These are phyloP conservation scores for Ophiostoma montium DNA, from an alignment of 2,329 filamentous ascomycete species.

Conservation along the genomic window DNA sequence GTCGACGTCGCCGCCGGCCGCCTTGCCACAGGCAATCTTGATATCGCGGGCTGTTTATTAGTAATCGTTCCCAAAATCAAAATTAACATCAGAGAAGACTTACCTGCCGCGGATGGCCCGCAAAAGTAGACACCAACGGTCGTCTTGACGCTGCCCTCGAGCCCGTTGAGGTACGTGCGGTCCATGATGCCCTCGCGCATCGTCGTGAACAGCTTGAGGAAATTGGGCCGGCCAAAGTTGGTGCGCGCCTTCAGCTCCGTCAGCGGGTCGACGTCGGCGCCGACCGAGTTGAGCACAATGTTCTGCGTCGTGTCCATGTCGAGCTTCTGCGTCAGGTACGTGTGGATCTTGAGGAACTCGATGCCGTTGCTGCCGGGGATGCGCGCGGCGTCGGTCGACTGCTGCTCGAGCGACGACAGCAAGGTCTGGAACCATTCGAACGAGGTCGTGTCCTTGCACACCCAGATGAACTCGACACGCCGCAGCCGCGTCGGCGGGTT, in stretches of 20 bases:
- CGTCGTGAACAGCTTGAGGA: constrained; percentile 59
- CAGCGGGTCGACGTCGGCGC: constrained; percentile 72
- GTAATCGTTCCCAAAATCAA: constrained; percentile 7
- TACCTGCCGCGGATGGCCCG: constrained; percentile 61
- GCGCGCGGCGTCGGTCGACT: constrained; percentile 57
- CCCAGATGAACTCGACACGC: constrained; percentile 97
- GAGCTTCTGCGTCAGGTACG: constrained; percentile 86
- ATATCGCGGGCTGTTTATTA: constrained; percentile 61
- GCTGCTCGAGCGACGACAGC: constrained; percentile 76
- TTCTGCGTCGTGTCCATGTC: constrained; percentile 90
- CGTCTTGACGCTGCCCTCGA: constrained; percentile 63
- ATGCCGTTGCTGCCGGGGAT: constrained; percentile 51
- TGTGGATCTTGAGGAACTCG: constrained; percentile 95
- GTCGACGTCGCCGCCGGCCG: constrained; percentile 62
- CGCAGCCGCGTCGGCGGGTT: constrained; percentile 82
- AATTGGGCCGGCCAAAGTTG: constrained; percentile 91
- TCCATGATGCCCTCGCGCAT: constrained; percentile 84
- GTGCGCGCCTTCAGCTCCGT: constrained; percentile 83
- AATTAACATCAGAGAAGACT: constrained; percentile 16
- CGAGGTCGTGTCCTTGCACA: constrained; percentile 86
- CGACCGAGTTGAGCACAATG: constrained; percentile 92
- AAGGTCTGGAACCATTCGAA: constrained; percentile 99
- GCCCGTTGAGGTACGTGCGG: constrained; percentile 68
- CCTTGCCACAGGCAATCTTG: constrained; percentile 61
- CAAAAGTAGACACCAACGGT: constrained; percentile 98